Base-by-base conservation (phyloP, 176 grass and related monocot species). In the Poa pratensis region DNA sequence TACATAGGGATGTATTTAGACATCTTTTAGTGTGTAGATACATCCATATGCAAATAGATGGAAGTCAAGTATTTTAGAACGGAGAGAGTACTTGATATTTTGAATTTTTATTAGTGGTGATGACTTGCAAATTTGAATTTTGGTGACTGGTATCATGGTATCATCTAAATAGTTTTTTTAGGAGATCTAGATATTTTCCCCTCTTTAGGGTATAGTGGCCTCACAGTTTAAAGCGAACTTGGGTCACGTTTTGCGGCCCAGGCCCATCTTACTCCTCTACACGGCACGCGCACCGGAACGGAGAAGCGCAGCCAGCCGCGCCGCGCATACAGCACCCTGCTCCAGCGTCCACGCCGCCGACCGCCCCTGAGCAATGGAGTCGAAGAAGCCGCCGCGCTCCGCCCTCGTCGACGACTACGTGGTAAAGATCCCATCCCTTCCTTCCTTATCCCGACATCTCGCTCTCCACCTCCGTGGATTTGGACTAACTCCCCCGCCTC, bases 301-400 rank as follows among this genome's bases (percentile, higher is more conserved):
- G 27, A 78, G 86, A 57, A 45, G 65, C 58, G 58, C 69, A 73
- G 62, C 72, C 69, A 73, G 62, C 72, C 42, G 43, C 52, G 66
- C 80, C 14, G 43, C 35, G 27, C 35, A 49, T 20, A 14, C 37
- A 42, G 13, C 82, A 28, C 42, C 73, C 54, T 28, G 18, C 55
- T 51, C 42, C 42, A 48, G 37, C 24, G 45, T 73, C 73, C 54
- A 1, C 78, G 27, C 70, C 70, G 46, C 71, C 74, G 20, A 26
- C 80, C n/a, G 43, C 32, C 67, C 5, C 20, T 18, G 37, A 73
- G 24, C 65, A 73, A 90, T 90, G 89, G 89, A 84, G 40, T 79
- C 60, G 40, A 80, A 52, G 59, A 87, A 17, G 69, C 76, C 81
- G 69, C 51, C 32, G 22, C 69, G 80, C 22, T 87, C 85, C 51